These are phyloP conservation scores for Imleria badia DNA, from an alignment of 768 basidiomycete genomes.

Conservation along the genomic window DNA sequence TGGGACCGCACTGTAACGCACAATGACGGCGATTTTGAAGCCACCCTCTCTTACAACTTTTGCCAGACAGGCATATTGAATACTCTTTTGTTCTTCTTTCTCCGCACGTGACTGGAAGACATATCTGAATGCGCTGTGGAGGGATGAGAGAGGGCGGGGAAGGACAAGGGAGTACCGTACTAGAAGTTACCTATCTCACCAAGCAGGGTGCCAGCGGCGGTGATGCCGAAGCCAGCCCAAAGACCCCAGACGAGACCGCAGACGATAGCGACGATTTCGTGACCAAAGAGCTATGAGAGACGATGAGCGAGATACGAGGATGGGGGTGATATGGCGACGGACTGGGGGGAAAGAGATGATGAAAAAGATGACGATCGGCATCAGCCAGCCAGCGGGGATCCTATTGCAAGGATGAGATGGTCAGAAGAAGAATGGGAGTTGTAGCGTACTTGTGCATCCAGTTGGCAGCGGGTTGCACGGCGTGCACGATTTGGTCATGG, in stretches of 20 bases:
- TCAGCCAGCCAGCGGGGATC: constrained; percentile 61
- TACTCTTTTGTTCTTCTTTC: constrained; percentile 61
- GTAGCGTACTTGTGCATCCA: constrained; percentile 42
- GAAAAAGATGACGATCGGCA: constrained; percentile 80
- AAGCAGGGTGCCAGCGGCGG: constrained; percentile 76
- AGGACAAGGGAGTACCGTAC: constrained; percentile 44
- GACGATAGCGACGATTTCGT: constrained; percentile 86
- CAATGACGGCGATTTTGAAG: constrained; percentile 78
- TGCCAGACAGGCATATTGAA: constrained; percentile 61
- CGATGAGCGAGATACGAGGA: constrained; percentile 2
- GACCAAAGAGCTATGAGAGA: constrained; percentile 70
- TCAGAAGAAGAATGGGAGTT: not conserved
- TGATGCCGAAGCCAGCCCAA: constrained; percentile 84
- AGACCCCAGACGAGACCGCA: constrained; percentile 92
- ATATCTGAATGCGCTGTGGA: constrained; percentile 74
- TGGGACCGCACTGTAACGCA: constrained; percentile 79
- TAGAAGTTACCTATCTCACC: constrained; percentile 90
- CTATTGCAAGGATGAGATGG: constrained; percentile 32
- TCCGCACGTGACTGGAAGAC: constrained; percentile 73
- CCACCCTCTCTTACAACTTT: constrained; percentile 83
- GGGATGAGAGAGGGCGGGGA: constrained; percentile 9
- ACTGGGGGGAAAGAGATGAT: constrained; percentile 86
- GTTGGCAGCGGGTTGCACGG: constrained; percentile 45
- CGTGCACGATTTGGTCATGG: constrained; percentile 56
- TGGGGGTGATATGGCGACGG: constrained; percentile 17